Evolutionary conservation across 2,329 filamentous ascomycete species (phyloP), one percentile per base, ranked within the genome.

Genomic region (Aspergillus alliaceus): DNA sequence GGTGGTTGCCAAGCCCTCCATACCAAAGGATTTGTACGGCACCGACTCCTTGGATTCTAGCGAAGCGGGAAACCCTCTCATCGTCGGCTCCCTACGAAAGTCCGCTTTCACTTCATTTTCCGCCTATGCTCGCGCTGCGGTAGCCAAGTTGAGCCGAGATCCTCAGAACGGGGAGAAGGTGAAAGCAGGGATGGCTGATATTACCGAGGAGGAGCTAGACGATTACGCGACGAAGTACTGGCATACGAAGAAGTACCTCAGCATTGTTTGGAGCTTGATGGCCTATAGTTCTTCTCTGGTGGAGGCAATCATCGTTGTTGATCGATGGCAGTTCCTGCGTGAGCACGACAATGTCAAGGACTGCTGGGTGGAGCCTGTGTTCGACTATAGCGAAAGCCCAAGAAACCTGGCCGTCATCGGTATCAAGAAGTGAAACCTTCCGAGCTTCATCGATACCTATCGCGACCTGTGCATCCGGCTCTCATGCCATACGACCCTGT

Each of bases 321-420:
- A 99, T 79, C 84, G 95, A 46, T 99, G 91, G 90, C 78, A 90
- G 60, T 99, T 88, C 77, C 78, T 99, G 64, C 84, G 80, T 57
- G 93, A 99, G 77, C 90, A 96, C 50, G 84, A 88, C 40, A 77
- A 88, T 6, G 87, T 92, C 44, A 78, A 84, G 62, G 83, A 89
- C 62, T 89, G 87, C 58, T 99, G 95, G 95, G 93, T 96, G 5
- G 91, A 98, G 78, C 82, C 90, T 1, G 92, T 97, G 4, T 98
- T 98, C 77, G 91, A 96, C 64, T 97, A 96, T 73, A 79, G 77
- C 35, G 77, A 89, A 70, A 96, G 92, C 72, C 95, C 95, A 48
- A 82, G 95, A 60, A 98, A 99, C 75, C 74, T 98, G 68, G 93
- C 96, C 2, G 90, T 99, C 4, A 93, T 98, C 29, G 95, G 93